Evolutionary conservation across 768 basidiomycete species (phyloP), one percentile per base, ranked within the genome.

Genomic region (Tylopilus felleus): DNA sequence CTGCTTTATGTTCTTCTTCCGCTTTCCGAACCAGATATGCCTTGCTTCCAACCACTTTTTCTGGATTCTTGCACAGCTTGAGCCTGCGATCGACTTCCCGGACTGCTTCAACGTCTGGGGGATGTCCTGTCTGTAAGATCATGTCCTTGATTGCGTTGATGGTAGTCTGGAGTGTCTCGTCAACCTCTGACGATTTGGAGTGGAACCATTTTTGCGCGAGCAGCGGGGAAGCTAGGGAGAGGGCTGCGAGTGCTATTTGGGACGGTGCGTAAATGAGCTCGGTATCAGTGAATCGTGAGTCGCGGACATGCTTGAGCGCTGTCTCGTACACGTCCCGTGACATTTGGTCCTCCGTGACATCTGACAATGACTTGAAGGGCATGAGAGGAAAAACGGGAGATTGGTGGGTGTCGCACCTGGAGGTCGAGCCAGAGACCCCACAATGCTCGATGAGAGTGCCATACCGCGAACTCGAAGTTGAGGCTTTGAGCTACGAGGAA

Each of bases 401-500:
- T 10, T 7, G 52, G 45, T 25, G 31, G 14, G n/a, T 25, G 42
- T 47, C 71, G 46, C 58, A 93, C 91, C 80, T 97, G 92, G 21
- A 92, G 67, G 68, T 97, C 94, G 19, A 97, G 78, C 80, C 85
- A 88, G 19, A 95, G 78, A 5, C 93, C 93, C 86, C 90, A 93
- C 21, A 93, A 67, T 1, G 93, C 91, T 43, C 92, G 74, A 64
- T 95, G 91, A 21, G 91, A 81, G 69, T 94, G 93, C 88, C 92
- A 94, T 8, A 93, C 84, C 4, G 93, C 84, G 65, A 98, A 97
- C 68, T 99, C 95, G 58, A 99, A 99, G 35, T 83, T 79, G 44
- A 99, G 78, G 63, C 90, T 93, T 71, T 98, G 97, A 0, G 95
- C 90, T 6, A 99, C 89, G 33, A 97, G 83, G 68, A 98, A 98